Evolutionary conservation across 1,284 basidiomycete genomes (phyloP).

Genomic region (Mixia osmundae): DNA sequence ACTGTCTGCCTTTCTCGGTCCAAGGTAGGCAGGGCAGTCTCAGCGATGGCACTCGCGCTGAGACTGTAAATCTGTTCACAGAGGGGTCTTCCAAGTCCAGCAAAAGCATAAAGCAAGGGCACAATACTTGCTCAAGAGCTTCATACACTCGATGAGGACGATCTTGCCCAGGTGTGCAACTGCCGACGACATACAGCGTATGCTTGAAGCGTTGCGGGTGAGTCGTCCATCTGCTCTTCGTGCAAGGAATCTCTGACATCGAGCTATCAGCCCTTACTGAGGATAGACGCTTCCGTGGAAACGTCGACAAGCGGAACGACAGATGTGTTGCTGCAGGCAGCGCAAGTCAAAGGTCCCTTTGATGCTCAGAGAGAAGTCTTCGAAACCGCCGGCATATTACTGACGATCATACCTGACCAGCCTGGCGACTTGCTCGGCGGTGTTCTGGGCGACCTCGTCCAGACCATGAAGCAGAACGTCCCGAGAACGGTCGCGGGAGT

Average conservation of each 20-base stretch:
- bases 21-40: too few relatives aligned
- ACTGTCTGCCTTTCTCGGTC: conserved; percentile 68
- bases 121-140: conserved; percentile 75
- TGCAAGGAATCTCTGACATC: too few relatives aligned
- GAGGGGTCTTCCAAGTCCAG: too few relatives aligned
- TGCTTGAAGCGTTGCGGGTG: too few relatives aligned
- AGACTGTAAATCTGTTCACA: not conserved
- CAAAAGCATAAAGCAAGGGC: too few relatives aligned
- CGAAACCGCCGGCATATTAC: conserved; percentile 75
- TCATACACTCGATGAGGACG: conserved; percentile 88
- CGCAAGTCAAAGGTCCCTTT: conserved; percentile 46
- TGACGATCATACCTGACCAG: conserved; percentile 51
- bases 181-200: too few relatives aligned
- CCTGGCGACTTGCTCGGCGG: conserved; percentile 42
- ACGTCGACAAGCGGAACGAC: conserved; percentile 33
- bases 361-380: conserved; percentile 88
- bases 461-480: not conserved
- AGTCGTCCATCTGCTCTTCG: too few relatives aligned
- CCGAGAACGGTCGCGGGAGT: not conserved
- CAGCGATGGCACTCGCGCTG: too few relatives aligned
- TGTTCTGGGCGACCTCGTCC: conserved; percentile 13
- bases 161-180: too few relatives aligned
- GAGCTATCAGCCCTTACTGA: conserved; percentile 26
- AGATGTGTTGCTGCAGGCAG: conserved; percentile 44
- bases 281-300: conserved; percentile 25